phyloP scores from a whole-genome alignment of 2,329 filamentous ascomycete species.

The Basipetospora chlamydospora region DNA sequence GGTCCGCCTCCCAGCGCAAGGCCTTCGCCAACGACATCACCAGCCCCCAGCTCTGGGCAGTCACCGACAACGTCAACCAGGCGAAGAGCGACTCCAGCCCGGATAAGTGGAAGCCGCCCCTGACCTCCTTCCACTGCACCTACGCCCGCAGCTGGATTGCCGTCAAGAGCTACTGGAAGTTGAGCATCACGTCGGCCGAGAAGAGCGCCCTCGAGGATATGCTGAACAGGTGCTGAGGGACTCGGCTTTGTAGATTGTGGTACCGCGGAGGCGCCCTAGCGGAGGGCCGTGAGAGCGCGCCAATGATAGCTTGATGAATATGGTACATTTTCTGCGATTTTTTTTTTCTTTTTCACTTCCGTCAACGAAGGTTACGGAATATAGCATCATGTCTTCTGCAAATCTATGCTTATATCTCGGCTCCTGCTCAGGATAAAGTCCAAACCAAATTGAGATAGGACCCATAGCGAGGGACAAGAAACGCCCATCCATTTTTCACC shows the following conservation, averaged over 20 bases:
- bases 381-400: too few relatives aligned
- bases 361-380: too few relatives aligned
- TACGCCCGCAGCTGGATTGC: constrained; percentile 66
- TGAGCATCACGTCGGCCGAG: constrained; percentile 59
- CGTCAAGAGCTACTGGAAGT: constrained; percentile 58
- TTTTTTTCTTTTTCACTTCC: background rate
- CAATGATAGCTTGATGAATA: too few relatives aligned
- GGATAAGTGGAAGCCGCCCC: constrained; percentile 61
- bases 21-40: constrained; percentile 64
- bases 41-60: constrained; percentile 63
- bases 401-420: too few relatives aligned
- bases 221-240: constrained; percentile 44
- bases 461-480: too few relatives aligned
- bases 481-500: too few relatives aligned
- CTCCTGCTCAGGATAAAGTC: too few relatives aligned
- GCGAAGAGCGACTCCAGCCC: constrained; percentile 60
- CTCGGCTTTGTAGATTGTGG: too few relatives aligned
- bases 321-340: too few relatives aligned
- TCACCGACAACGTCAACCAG: constrained; percentile 64
- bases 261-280: too few relatives aligned
- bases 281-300: too few relatives aligned
- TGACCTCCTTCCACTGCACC: constrained; percentile 57
- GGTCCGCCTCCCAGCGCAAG: constrained; percentile 54
- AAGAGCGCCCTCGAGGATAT: constrained; percentile 52
- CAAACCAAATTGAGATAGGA: too few relatives aligned